These are phyloP conservation scores for Pseudonitzschia multiseries DNA, from an alignment of 108 stramenopile species.

Conservation along the genomic window DNA sequence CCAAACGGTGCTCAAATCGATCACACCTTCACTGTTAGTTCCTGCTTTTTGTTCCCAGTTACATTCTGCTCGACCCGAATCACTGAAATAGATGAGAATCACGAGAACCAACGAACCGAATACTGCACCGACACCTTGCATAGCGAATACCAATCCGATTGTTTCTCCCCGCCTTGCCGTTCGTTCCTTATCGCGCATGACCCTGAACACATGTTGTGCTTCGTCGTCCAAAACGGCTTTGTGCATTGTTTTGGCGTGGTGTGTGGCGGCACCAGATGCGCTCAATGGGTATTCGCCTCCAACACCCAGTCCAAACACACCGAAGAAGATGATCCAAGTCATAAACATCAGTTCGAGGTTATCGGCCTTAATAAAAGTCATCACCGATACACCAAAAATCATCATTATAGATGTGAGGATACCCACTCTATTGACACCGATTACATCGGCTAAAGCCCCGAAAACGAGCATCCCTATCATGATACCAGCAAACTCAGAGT, in stretches of 20 bases:
- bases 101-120: slow-evolving; percentile 28
- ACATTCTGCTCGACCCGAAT: slow-evolving; percentile 16
- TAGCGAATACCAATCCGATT: slow-evolving; percentile 30
- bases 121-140: slow-evolving; percentile 41
- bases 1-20: slow-evolving; percentile 21
- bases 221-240: slow-evolving; percentile 24
- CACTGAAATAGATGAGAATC: slow-evolving; percentile 25
- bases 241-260: slow-evolving; percentile 24
- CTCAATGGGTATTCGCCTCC: slow-evolving; percentile 38
- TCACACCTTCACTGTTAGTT: slow-evolving; percentile 10
- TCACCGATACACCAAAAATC: not conserved
- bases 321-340: slow-evolving; percentile 23
- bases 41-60: slow-evolving; percentile 4
- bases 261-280: slow-evolving; percentile 21
- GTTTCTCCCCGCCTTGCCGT: slow-evolving; percentile 27
- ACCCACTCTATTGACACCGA: slow-evolving; percentile 20
- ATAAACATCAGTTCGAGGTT: slow-evolving; percentile 7
- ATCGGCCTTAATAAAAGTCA: slow-evolving; percentile 19
- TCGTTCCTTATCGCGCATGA: not conserved
- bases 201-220: slow-evolving; percentile 8
- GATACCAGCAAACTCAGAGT: slow-evolving; percentile 36
- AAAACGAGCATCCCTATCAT: slow-evolving; percentile 37
- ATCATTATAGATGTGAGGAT: not conserved
- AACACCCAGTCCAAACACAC: slow-evolving; percentile 37
- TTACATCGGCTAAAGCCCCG: slow-evolving; percentile 19